Evolutionary conservation across 2,329 filamentous ascomycete genomes (phyloP).

Genomic region (Periglandula ipomoeae): DNA sequence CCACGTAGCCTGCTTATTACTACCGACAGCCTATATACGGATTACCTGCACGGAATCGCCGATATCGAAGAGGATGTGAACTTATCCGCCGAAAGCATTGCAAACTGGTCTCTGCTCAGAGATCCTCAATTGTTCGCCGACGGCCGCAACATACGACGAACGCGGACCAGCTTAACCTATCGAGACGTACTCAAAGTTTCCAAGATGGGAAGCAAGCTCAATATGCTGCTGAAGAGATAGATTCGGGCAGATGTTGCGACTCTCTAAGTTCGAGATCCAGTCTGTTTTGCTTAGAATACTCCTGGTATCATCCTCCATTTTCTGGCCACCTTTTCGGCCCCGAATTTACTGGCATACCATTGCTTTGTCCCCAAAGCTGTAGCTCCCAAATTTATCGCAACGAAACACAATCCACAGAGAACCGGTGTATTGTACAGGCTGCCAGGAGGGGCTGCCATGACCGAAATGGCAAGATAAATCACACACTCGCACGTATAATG

Average conservation of each 20-base stretch:
- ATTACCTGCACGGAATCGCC: slow-evolving; percentile 67
- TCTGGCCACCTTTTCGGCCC: slow-evolving; percentile 47
- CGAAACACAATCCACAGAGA: slow-evolving; percentile 61
- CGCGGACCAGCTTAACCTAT: slow-evolving; percentile 67
- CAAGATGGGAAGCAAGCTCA: slow-evolving; percentile 60
- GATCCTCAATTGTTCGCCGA: slow-evolving; percentile 34
- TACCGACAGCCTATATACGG: slow-evolving; percentile 55
- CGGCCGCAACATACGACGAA: slow-evolving; percentile 48
- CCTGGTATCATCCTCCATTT: slow-evolving; percentile 73
- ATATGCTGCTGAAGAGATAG: slow-evolving; percentile 32
- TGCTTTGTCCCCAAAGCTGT: slow-evolving; percentile 68
- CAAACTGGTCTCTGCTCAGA: slow-evolving; percentile 63
- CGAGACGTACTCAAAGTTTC: slow-evolving; percentile 80
- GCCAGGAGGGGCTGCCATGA: slow-evolving; percentile 62
- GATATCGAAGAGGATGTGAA: slow-evolving; percentile 56
- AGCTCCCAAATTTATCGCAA: slow-evolving; percentile 68
- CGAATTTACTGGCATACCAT: slow-evolving; percentile 76
- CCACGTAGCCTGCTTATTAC: slow-evolving; percentile 73
- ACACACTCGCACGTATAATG: slow-evolving; percentile 87
- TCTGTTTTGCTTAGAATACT: slow-evolving; percentile 37
- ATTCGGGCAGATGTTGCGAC: background rate
- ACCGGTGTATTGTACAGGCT: slow-evolving; percentile 63
- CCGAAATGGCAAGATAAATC: slow-evolving; percentile 70
- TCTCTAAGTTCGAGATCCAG: background rate
- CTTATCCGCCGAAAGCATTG: slow-evolving; percentile 51